Conservation (phyloP, 2,329 filamentous ascomycete species). For the Fusarium bactridioides region DNA sequence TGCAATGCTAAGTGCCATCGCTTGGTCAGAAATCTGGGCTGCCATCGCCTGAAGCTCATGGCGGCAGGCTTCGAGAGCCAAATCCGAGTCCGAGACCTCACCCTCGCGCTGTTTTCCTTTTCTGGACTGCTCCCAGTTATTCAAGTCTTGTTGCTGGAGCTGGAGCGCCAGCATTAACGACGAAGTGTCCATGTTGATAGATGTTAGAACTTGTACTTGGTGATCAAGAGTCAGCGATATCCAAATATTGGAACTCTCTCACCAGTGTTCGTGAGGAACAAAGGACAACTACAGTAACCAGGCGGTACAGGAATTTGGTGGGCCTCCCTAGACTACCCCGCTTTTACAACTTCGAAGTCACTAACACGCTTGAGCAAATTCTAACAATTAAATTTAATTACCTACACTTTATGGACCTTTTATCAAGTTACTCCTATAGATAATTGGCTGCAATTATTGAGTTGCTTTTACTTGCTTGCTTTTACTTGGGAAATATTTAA, state of each 20-base stretch:
- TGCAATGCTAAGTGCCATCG: slow-evolving; percentile 9
- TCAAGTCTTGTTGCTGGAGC: slow-evolving; percentile 14
- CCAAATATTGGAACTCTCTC: no score
- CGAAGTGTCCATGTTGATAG: not conserved
- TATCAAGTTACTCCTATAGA: no score
- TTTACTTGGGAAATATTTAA: no score
- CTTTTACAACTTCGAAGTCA: not conserved
- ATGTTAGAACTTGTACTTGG: no score
- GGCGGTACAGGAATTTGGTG: not conserved
- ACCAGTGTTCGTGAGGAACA: no score
- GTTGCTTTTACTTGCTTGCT: no score
- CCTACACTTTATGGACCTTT: no score
- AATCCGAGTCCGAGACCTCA: not conserved
- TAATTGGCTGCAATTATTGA: no score
- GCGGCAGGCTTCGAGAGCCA: not conserved
- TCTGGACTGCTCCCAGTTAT: not conserved
- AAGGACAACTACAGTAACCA: no score
- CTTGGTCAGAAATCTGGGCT: not conserved
- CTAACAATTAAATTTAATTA: no score
- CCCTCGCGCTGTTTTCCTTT: slow-evolving; percentile 24
- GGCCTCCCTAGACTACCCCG: not conserved
- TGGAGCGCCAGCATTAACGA: slow-evolving; percentile 6
- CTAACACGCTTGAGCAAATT: no score
- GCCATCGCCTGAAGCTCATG: not conserved
- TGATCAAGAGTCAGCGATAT: no score